A percentile compares a stretch with the other conserved stretches of the same genome.
Evolutionary conservation across 176 grass and related monocot species (phyloP).

Genomic region (Triticum turgidum): DNA sequence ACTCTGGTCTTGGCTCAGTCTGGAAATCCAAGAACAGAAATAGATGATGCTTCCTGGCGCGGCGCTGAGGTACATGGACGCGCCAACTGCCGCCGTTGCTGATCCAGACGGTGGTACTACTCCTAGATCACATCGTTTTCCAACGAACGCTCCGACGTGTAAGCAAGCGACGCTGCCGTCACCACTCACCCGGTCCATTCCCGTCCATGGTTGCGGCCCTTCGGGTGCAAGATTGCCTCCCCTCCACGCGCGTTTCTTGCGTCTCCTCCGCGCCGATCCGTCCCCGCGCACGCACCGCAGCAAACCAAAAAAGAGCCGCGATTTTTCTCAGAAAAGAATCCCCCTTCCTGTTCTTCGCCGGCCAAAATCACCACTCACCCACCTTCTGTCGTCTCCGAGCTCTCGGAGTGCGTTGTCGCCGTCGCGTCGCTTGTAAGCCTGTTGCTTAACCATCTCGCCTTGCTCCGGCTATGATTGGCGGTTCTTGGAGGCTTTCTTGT

Average conservation of each 20-base stretch:
- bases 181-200: neutral
- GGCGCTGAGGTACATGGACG: neutral
- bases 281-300: neutral
- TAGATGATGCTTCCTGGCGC: neutral
- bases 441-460: neutral
- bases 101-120: too few relatives aligned
- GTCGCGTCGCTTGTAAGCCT: constrained; percentile 1
- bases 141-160: constrained; percentile 22
- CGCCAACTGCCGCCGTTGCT: neutral
- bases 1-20: neutral
- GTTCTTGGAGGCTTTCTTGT: neutral
- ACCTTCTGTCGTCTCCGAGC: neutral
- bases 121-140: neutral
- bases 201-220: constrained; percentile 26
- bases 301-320: neutral
- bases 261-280: neutral
- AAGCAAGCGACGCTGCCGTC: constrained; percentile 34
- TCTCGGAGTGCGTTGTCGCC: neutral
- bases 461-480: neutral
- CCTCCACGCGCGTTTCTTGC: constrained; percentile 7
- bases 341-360: neutral
- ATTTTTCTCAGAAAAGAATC: neutral
- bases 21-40: neutral
- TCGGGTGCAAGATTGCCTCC: constrained; percentile 30
- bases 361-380: neutral